Conservation (phyloP, 1,284 basidiomycete genomes). For the Trichosporon faecale region DNA sequence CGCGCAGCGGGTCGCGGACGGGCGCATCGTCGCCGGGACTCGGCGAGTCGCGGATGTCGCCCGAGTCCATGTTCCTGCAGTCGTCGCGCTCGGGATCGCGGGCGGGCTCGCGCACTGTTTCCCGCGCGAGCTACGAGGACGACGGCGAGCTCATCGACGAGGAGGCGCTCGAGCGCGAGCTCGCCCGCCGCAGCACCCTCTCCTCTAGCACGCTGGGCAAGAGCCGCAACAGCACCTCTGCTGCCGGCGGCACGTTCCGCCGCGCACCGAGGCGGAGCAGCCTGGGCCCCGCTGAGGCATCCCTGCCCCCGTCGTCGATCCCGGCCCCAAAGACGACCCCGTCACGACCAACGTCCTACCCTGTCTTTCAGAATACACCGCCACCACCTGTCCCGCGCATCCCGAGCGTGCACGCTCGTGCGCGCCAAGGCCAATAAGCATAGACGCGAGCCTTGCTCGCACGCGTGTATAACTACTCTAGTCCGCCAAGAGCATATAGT, state of each 20-base stretch:
- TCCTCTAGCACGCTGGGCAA: slow-evolving; percentile 3
- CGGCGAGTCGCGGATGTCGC: neutral
- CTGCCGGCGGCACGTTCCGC: slow-evolving; percentile 1
- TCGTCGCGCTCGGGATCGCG: slow-evolving; percentile 9
- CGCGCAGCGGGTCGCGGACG: neutral
- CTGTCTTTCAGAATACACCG: slow-evolving; percentile 30
- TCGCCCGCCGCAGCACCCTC: slow-evolving; percentile 1
- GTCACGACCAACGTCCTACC: slow-evolving; percentile 33
- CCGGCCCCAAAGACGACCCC: slow-evolving; percentile 34
- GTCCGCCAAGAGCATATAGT: neutral
- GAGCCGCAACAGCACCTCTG: slow-evolving; percentile 1
- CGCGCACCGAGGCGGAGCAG: slow-evolving; percentile 16
- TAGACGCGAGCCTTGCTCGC: neutral
- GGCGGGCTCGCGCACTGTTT: neutral
- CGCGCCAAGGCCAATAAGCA: slow-evolving; percentile 5
- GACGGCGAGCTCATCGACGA: neutral
- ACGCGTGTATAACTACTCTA: neutral
- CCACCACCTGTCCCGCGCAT: slow-evolving; percentile 47
- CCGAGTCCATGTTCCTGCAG: neutral
- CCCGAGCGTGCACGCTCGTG: slow-evolving; percentile 22
- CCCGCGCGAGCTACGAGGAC: slow-evolving; percentile 7
- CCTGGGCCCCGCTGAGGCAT: slow-evolving; percentile 20
- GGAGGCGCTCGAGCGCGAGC: neutral
- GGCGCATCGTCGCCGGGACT: neutral
- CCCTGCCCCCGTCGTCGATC: slow-evolving; percentile 32